Evolutionary conservation across 176 grass and related monocot genomes (phyloP).

Genomic region (Lolium perenne): DNA sequence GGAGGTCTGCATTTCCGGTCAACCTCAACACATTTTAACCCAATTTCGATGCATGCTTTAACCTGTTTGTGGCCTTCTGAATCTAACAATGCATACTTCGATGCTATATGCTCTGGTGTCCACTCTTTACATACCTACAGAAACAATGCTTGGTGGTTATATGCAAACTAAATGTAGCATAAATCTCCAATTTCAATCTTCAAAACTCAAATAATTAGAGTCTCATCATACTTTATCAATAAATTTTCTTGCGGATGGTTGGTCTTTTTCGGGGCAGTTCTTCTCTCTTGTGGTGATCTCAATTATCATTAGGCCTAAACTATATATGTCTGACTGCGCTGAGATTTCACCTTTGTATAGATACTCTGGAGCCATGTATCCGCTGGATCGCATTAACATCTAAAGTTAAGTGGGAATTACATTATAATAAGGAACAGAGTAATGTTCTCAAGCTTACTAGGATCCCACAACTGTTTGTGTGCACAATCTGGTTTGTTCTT

Average conservation of each 20-base stretch:
- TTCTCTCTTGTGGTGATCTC: background rate
- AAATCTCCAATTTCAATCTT: background rate
- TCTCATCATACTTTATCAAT: background rate
- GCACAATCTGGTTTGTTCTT: background rate
- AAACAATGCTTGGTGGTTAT: background rate
- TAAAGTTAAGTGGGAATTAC: background rate
- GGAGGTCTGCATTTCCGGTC: background rate
- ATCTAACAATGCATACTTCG: slow-evolving; percentile 30
- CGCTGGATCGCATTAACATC: background rate
- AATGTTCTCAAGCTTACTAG: background rate
- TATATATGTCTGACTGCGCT: background rate
- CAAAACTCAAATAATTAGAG: background rate
- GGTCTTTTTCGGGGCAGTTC: background rate
- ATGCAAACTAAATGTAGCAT: background rate
- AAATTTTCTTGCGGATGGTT: background rate
- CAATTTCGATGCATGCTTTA: background rate
- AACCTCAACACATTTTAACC: background rate
- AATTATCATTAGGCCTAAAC: background rate
- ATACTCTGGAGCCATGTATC: slow-evolving; percentile 14
- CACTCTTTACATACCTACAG: slow-evolving; percentile 26
- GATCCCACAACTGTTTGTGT: background rate
- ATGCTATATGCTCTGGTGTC: slow-evolving; percentile 28
- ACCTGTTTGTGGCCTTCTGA: background rate
- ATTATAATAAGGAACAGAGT: background rate
- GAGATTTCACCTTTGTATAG: slow-evolving; percentile 1